A percentile compares a stretch with the other conserved stretches of the same genome.
These are phyloP conservation scores for Crucihimalaya himalaica DNA, from an alignment of 345 rosid genomes.

Conservation along the genomic window DNA sequence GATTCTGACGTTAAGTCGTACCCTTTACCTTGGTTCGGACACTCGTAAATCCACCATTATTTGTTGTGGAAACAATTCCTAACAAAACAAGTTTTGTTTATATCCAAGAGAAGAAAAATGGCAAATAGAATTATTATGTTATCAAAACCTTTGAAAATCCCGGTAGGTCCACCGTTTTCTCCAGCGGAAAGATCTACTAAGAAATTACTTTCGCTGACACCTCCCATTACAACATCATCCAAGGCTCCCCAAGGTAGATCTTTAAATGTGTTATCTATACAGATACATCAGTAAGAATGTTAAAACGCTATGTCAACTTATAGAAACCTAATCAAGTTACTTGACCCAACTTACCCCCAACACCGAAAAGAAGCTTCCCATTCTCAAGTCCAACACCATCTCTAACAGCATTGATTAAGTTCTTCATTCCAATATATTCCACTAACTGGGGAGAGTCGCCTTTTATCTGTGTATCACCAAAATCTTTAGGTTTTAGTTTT, in stretches of 20 bases:
- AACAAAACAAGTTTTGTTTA: slow-evolving; percentile 22
- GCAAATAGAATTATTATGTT: not conserved
- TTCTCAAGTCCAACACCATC: slow-evolving; percentile 66
- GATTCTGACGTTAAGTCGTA: slow-evolving; percentile 13
- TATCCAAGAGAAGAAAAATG: not conserved
- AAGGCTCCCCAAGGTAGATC: slow-evolving; percentile 95
- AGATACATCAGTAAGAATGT: not conserved
- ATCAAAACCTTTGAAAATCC: slow-evolving; percentile 71
- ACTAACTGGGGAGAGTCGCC: slow-evolving; percentile 97
- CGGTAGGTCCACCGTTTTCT: slow-evolving; percentile 74
- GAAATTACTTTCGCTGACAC: slow-evolving; percentile 85
- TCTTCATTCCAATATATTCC: slow-evolving; percentile 83
- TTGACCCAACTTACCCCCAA: slow-evolving; percentile 54
- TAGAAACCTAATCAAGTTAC: not conserved
- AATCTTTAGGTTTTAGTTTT: slow-evolving; percentile 3
- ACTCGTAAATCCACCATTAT: slow-evolving; percentile 94
- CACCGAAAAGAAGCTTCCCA: slow-evolving; percentile 79
- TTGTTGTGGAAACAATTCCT: slow-evolving; percentile 89
- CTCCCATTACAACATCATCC: slow-evolving; percentile 99
- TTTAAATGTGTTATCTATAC: slow-evolving; percentile 60
- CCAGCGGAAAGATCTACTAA: slow-evolving; percentile 65
- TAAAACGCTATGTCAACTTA: not conserved
- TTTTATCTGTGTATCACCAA: slow-evolving; percentile 64
- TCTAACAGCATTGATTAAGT: slow-evolving; percentile 75
- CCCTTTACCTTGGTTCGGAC: slow-evolving; percentile 72